Conservation (phyloP, 768 basidiomycete species). For the Epithele typhae region DNA sequence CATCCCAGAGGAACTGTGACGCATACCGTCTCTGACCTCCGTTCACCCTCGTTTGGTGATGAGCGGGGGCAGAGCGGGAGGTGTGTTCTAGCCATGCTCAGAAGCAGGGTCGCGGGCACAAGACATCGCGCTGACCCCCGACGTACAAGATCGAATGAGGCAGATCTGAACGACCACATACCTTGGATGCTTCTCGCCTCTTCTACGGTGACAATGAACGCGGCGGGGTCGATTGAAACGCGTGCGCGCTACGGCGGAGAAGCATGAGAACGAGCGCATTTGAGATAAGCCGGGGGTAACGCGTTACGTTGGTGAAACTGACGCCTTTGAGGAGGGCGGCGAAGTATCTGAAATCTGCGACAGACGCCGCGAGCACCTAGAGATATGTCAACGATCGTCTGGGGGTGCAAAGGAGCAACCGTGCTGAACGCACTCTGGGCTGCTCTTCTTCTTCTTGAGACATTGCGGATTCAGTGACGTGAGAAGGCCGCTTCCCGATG, state of each 20-base stretch:
- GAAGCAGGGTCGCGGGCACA: background rate
- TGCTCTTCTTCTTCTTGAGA: conserved; percentile 15
- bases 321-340: conserved; percentile 76
- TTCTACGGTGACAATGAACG: conserved; percentile 78
- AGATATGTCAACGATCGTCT: conserved; percentile 10
- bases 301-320: conserved; percentile 70
- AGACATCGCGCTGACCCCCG: too few species aligned
- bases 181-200: conserved; percentile 81
- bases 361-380: conserved; percentile 64
- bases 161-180: conserved; percentile 29
- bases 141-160: background rate
- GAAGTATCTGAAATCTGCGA: conserved; percentile 81
- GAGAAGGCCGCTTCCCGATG: too few species aligned
- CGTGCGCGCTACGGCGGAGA: conserved; percentile 55
- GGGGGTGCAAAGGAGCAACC: conserved; percentile 4
- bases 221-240: conserved; percentile 62
- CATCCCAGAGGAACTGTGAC: too few species aligned
- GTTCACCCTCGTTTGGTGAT: background rate
- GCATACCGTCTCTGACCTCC: background rate
- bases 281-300: conserved; percentile 1
- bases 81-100: background rate
- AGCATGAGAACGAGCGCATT: background rate
- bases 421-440: conserved; percentile 14
- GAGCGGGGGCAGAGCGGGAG: background rate
- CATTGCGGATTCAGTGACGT: conserved; percentile 16